phyloP scores from a whole-genome alignment of 495 filamentous ascomycete species.

The Sordaria brevicollis region DNA sequence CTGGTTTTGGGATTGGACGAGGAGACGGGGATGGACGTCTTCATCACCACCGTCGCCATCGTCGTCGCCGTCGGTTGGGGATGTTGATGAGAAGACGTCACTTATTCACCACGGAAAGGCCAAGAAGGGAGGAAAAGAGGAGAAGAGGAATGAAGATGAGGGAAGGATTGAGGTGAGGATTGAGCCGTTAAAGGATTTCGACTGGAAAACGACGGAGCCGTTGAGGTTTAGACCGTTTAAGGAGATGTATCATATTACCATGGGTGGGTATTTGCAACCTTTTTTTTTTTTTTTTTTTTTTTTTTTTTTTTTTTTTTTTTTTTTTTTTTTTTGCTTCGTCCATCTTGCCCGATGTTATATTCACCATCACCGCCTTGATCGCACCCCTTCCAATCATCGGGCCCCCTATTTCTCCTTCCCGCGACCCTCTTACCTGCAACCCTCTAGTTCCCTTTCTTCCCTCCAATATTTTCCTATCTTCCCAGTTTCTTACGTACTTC shows the following conservation, averaged over 20 bases:
- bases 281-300: too few species aligned
- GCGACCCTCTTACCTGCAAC: background rate
- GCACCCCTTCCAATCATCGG: too few species aligned
- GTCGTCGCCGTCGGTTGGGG: too few species aligned
- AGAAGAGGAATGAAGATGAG: background rate
- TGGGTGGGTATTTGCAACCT: too few species aligned
- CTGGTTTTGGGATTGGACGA: too few species aligned
- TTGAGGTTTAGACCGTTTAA: conserved; percentile 57
- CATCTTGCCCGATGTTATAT: too few species aligned
- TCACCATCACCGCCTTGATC: too few species aligned
- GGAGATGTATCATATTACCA: conserved; percentile 60
- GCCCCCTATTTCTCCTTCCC: too few species aligned
- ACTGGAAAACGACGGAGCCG: conserved; percentile 51
- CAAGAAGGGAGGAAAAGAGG: background rate
- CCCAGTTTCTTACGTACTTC: background rate
- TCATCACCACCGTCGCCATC: background rate
- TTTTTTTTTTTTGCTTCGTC: too few species aligned
- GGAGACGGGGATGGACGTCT: background rate
- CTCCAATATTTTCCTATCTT: background rate
- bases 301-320: too few species aligned
- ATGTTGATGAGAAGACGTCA: background rate
- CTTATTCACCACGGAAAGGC: background rate
- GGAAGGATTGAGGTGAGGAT: conserved; percentile 19
- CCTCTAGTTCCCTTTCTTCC: background rate
- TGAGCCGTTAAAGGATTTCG: conserved; percentile 45